Conservation (phyloP, 2,329 filamentous ascomycete species). For the Claviceps sp. region DNA sequence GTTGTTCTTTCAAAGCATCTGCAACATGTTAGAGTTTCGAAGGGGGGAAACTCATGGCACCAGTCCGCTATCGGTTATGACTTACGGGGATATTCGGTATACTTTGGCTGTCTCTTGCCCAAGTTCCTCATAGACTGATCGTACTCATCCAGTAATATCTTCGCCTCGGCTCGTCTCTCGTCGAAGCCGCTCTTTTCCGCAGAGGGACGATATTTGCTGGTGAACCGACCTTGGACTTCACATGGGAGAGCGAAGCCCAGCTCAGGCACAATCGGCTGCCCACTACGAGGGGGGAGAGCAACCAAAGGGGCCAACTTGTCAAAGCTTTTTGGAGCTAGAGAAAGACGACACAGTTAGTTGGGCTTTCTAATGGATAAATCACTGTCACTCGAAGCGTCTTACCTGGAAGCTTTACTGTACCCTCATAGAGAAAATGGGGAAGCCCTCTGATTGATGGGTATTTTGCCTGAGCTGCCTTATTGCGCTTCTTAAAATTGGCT, state of each 20-base stretch:
- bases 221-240: constrained; percentile 30
- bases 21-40: background rate
- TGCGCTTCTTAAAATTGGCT: constrained; percentile 24
- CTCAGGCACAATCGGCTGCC: constrained; percentile 25
- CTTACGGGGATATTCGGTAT: constrained; percentile 31
- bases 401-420: constrained; percentile 26
- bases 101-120: constrained; percentile 30
- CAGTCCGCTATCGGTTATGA: background rate
- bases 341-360: background rate
- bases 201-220: constrained; percentile 26
- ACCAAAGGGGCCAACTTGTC: constrained; percentile 31
- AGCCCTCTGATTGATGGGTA: constrained; percentile 26
- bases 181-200: constrained; percentile 26
- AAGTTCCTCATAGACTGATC: constrained; percentile 27
- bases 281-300: constrained; percentile 25
- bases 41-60: background rate
- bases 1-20: constrained; percentile 32
- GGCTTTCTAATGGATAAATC: too few species aligned
- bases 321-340: constrained; percentile 26
- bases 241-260: constrained; percentile 26
- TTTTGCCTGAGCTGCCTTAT: constrained; percentile 22
- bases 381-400: background rate
- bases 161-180: constrained; percentile 27
- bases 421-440: constrained; percentile 23
- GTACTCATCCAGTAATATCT: constrained; percentile 25